These are phyloP conservation scores for Hygrophorus russula DNA, from an alignment of 768 basidiomycete species.

Conservation along the genomic window DNA sequence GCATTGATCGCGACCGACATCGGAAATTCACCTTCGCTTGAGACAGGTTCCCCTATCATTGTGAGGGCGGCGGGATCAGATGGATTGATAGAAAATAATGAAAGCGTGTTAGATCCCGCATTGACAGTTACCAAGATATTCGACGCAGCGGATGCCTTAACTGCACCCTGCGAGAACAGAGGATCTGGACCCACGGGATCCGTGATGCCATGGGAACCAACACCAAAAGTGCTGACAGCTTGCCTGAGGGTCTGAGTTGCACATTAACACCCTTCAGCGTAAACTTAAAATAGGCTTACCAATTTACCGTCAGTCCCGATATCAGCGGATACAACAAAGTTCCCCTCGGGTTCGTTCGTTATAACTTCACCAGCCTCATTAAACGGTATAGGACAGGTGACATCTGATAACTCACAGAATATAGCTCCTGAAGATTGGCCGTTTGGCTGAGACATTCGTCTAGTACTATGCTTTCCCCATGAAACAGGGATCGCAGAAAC, in stretches of 20 bases:
- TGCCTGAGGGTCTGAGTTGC: slow-evolving; percentile 16
- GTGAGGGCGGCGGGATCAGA: slow-evolving; percentile 27
- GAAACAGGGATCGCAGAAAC: slow-evolving; percentile 9
- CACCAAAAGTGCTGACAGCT: slow-evolving; percentile 21
- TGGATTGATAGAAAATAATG: slow-evolving; percentile 30
- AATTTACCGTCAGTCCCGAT: slow-evolving; percentile 31
- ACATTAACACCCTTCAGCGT: background rate
- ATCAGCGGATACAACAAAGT: slow-evolving; percentile 30
- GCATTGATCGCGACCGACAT: slow-evolving; percentile 30
- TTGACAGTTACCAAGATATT: slow-evolving; percentile 24
- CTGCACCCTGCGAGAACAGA: slow-evolving; percentile 29
- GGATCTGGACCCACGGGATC: slow-evolving; percentile 22
- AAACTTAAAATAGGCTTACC: slow-evolving; percentile 14
- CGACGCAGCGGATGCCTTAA: slow-evolving; percentile 24
- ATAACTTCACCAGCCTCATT: slow-evolving; percentile 23
- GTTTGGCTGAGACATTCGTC: slow-evolving; percentile 5
- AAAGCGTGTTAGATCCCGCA: slow-evolving; percentile 37
- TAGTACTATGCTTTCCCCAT: slow-evolving; percentile 1
- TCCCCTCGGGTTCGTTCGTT: slow-evolving; percentile 35
- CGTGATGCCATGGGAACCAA: slow-evolving; percentile 24
- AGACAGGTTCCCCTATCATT: slow-evolving; percentile 32
- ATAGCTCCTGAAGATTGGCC: slow-evolving; percentile 11
- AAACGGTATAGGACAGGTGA: background rate
- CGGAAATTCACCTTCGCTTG: slow-evolving; percentile 39
- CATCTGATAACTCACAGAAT: slow-evolving; percentile 9